Evolutionary conservation across 495 filamentous ascomycete genomes (phyloP), one percentile per base, ranked within the genome.

Genomic region (Penicillium ochrochloron): DNA sequence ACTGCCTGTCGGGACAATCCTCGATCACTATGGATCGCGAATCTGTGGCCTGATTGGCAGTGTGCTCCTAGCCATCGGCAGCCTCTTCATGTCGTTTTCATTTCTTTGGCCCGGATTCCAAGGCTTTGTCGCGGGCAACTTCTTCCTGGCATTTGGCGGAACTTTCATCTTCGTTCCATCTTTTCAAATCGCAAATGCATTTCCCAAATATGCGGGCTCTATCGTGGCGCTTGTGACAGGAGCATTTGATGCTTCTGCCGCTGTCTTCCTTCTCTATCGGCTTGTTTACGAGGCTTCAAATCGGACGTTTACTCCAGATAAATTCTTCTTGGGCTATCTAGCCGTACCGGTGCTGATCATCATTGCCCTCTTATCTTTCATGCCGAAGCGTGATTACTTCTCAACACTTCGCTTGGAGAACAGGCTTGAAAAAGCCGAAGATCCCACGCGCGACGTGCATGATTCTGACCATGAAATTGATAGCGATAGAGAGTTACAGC

Each of bases 151-250:
- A 8, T 78, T 90, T 19, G 88, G 86, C 39, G 89, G 89, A 0
- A 88, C 88, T 0, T 90, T 89, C 67, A 80, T 90, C 33, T 91
- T 92, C 70, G 87, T 91, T 25, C 84, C 89, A 0, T 87, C 85
- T 8, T 92, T 90, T 66, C 88, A 90, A 69, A 84, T 92, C 46
- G 86, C 85, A 41, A 90, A 92, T 68, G 87, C 89, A 0, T 91
- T 92, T 65, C 89, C 89, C 1, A 80, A 77, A 61, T 76, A 88
- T 70, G 86, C 87, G 0, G 89, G 89, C 2, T 74, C 86, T 2
- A 87, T 92, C 55, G 85, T 92, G 7, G 88, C 89, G 0, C 71
- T 90, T 0, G 80, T 92, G 1, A 92, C 89, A 5, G 89, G 89
- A 21, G 88, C 88, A 6, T 92, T 90, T 68, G 89, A 92, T 68